Conservation (phyloP, 768 basidiomycete genomes). For the Psilocybe sp. region DNA sequence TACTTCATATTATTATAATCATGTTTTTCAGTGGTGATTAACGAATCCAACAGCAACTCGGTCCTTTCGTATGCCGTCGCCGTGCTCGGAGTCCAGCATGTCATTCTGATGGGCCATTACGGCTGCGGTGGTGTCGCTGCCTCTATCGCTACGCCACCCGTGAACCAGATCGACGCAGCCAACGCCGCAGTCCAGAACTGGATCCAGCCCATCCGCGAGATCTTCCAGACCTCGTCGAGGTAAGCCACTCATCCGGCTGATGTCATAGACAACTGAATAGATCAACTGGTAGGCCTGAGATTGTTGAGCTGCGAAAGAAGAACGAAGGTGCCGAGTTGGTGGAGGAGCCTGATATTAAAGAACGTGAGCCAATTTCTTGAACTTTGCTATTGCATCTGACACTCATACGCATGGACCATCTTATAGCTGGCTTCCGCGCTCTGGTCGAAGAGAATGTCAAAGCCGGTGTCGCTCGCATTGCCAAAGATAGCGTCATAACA, state of each 20-base stretch:
- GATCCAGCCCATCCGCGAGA: slow-evolving; percentile 36
- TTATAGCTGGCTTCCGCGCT: slow-evolving; percentile 36
- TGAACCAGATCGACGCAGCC: slow-evolving; percentile 19
- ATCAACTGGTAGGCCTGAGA: slow-evolving; percentile 30
- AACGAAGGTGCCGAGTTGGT: slow-evolving; percentile 12
- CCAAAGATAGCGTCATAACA: slow-evolving; percentile 22
- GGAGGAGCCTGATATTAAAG: slow-evolving; percentile 25
- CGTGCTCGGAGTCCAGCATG: slow-evolving; percentile 32
- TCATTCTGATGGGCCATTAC: slow-evolving; percentile 44
- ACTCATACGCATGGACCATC: not conserved
- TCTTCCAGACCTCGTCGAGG: slow-evolving; percentile 33
- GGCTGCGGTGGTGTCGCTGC: slow-evolving; percentile 42
- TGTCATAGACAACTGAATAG: not conserved
- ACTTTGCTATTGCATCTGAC: not conserved
- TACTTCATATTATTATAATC: not conserved
- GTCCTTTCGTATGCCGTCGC: slow-evolving; percentile 38
- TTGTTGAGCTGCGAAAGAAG: slow-evolving; percentile 29
- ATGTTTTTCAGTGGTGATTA: not conserved
- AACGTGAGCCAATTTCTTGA: slow-evolving; percentile 22
- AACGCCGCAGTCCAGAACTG: slow-evolving; percentile 35
- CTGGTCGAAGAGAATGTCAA: slow-evolving; percentile 44
- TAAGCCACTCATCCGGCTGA: too few species aligned
- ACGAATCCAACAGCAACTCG: slow-evolving; percentile 14
- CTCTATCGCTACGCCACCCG: slow-evolving; percentile 26
- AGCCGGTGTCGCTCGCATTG: slow-evolving; percentile 26